These are phyloP conservation scores for Fagopyrum esculentum DNA, from an alignment of 148 eudicot species.

Conservation along the genomic window DNA sequence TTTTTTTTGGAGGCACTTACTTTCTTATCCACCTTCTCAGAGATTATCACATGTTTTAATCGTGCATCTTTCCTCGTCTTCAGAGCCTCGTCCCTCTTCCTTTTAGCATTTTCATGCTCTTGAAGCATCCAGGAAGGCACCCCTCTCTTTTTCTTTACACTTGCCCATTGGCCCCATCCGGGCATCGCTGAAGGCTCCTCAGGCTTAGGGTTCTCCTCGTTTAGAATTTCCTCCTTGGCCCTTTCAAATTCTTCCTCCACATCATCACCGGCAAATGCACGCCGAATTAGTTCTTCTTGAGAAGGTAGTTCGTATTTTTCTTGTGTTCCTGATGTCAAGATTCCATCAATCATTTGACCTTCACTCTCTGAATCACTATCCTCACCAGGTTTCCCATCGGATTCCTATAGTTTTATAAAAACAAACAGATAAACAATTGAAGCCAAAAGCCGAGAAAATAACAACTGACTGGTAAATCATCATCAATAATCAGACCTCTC, in stretches of 20 bases:
- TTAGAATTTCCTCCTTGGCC: conserved; percentile 55
- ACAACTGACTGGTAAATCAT: neutral
- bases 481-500: conserved; percentile 34
- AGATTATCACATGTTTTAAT: conserved; percentile 72
- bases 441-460: neutral
- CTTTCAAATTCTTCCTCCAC: conserved; percentile 84
- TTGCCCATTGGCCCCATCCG: conserved; percentile 99
- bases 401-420: conserved; percentile 29
- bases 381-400: conserved; percentile 21
- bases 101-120: conserved; percentile 67
- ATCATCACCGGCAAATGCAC: conserved; percentile 95
- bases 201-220: conserved; percentile 90
- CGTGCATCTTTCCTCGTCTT: conserved; percentile 81
- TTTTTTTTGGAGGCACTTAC: conserved; percentile 27
- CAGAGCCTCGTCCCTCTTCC: conserved; percentile 71
- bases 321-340: conserved; percentile 54
- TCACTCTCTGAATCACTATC: conserved; percentile 67
- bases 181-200: conserved; percentile 82
- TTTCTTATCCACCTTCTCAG: conserved; percentile 87
- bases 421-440: conserved; percentile 12
- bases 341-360: conserved; percentile 84
- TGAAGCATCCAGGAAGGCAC: conserved; percentile 73
- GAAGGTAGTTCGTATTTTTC: conserved; percentile 74
- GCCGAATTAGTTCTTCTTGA: conserved; percentile 72
- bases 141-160: conserved; percentile 70